These are phyloP conservation scores for Plectosphaerella plurivora DNA, from an alignment of 2,329 filamentous ascomycete species.

Conservation along the genomic window DNA sequence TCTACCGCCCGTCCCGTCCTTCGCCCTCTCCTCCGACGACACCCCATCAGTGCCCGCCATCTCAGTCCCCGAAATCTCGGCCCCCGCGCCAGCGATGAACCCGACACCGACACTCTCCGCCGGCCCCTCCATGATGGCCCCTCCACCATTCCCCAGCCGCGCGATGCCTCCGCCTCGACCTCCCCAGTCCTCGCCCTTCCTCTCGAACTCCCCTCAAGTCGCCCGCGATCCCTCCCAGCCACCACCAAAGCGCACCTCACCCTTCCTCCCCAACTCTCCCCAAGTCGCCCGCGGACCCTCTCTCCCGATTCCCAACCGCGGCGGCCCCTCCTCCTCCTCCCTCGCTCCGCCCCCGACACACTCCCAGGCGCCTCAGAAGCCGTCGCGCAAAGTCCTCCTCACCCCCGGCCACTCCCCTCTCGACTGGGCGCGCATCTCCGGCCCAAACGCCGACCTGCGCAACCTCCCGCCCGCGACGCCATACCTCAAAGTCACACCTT, in stretches of 20 bases:
- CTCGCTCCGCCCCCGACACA: conserved; percentile 55
- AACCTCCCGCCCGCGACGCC: conserved; percentile 47
- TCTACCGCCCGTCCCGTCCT: conserved; percentile 33
- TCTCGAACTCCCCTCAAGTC: conserved; percentile 47
- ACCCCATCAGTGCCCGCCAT: conserved; percentile 1
- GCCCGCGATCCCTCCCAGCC: conserved; percentile 24
- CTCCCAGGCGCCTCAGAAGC: conserved; percentile 46
- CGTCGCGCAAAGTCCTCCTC: conserved; percentile 69
- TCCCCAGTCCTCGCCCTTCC: conserved; percentile 29
- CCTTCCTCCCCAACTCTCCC: conserved; percentile 17
- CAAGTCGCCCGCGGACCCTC: conserved; percentile 18
- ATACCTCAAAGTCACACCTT: conserved; percentile 74
- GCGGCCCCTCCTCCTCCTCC: conserved; percentile 25
- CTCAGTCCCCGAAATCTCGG: conserved; percentile 12
- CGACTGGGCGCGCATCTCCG: conserved; percentile 84
- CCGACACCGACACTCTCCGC: conserved; percentile 11
- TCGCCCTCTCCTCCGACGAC: conserved; percentile 35
- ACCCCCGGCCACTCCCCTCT: conserved; percentile 90
- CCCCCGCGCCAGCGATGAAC: conserved; percentile 13
- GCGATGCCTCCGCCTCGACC: conserved; percentile 5
- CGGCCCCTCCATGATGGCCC: conserved; percentile 22
- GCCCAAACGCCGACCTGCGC: conserved; percentile 63
- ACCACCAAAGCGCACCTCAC: conserved; percentile 9
- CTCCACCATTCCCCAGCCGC: conserved; percentile 19
- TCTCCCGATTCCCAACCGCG: conserved; percentile 33